A percentile compares a stretch with the other conserved stretches of the same genome.
phyloP scores from a whole-genome alignment of 1,139 yeast genomes.

The Kodamaea anthophila region DNA sequence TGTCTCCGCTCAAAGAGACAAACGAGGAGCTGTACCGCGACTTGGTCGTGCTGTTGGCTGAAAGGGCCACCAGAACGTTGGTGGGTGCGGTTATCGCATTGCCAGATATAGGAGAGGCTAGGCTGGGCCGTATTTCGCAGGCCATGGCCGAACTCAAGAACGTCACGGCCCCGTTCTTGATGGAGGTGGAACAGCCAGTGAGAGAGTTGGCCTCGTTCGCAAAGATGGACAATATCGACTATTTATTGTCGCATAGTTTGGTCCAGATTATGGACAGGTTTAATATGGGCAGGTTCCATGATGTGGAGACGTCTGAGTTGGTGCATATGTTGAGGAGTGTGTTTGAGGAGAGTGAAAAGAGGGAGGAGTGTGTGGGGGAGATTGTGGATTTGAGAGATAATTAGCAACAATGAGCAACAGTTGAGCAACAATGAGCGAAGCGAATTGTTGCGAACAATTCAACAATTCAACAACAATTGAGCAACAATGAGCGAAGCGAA shows the following conservation, averaged over 20 bases:
- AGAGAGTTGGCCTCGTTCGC: constrained; percentile 24
- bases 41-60: constrained; percentile 22
- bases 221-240: constrained; percentile 39
- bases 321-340: constrained; percentile 48
- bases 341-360: constrained; percentile 66
- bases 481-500: neutral
- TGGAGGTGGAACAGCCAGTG: constrained; percentile 10
- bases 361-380: constrained; percentile 57
- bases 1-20: constrained; percentile 21
- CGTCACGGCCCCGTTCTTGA: constrained; percentile 14
- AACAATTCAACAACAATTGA: too few species aligned
- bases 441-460: too few species aligned
- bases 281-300: constrained; percentile 69
- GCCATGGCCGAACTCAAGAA: constrained; percentile 19
- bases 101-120: constrained; percentile 34
- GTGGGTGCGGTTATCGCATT: constrained; percentile 22
- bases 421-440: neutral
- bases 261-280: constrained; percentile 65
- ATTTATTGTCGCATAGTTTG: constrained; percentile 50
- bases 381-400: constrained; percentile 35
- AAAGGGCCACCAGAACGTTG: constrained; percentile 27
- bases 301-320: constrained; percentile 63
- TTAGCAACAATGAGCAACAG: constrained; percentile 1
- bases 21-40: constrained; percentile 24
- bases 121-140: constrained; percentile 25